These are phyloP conservation scores for Copromyces sp. DNA, from an alignment of 495 filamentous ascomycete species.

Conservation along the genomic window DNA sequence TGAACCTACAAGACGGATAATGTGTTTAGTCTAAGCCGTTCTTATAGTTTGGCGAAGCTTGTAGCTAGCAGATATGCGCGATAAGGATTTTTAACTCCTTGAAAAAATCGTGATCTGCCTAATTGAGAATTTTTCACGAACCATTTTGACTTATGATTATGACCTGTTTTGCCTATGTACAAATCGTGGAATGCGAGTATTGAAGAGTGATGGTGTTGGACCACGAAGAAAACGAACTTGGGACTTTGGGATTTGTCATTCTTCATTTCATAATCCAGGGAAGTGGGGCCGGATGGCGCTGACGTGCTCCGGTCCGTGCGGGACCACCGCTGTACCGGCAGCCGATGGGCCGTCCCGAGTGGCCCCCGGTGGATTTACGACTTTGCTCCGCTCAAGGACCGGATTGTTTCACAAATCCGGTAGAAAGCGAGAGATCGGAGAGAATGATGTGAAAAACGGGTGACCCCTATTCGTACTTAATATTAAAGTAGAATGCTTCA, in stretches of 20 bases:
- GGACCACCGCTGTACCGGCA: neutral
- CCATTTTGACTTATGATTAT: neutral
- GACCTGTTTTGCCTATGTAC: neutral
- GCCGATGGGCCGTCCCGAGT: neutral
- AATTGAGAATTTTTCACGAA: neutral
- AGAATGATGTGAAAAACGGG: neutral
- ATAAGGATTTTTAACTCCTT: neutral
- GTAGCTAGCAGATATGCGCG: neutral
- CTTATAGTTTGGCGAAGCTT: neutral
- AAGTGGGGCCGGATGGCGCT: neutral
- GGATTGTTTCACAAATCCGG: neutral
- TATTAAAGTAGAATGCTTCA: neutral
- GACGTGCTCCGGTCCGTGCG: neutral
- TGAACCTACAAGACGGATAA: slow-evolving; percentile 51
- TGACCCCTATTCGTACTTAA: too few relatives aligned
- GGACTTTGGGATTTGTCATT: neutral
- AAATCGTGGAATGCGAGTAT: neutral
- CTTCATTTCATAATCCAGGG: neutral
- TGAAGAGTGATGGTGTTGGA: neutral
- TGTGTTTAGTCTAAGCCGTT: neutral
- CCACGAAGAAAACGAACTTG: neutral
- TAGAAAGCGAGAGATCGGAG: neutral
- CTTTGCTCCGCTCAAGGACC: neutral
- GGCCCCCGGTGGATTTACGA: neutral
- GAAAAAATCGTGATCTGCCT: neutral